phyloP scores from a whole-genome alignment of 306 rosid genomes.

The Fragaria iinumae region DNA sequence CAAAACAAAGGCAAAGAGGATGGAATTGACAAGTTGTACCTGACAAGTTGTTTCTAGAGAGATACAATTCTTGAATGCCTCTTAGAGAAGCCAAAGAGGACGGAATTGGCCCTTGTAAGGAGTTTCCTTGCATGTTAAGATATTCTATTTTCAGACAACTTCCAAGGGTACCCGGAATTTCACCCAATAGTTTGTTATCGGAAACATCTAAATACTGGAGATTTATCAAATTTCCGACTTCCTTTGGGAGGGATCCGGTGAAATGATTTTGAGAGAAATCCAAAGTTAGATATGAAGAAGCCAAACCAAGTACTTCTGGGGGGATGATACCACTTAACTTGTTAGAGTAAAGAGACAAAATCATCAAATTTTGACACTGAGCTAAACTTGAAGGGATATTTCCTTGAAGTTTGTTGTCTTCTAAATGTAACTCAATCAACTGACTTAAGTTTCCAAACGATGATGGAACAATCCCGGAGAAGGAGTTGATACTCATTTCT shows the following conservation, averaged over 20 bases:
- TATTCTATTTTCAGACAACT: not conserved
- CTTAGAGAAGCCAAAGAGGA: not conserved
- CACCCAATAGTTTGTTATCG: not conserved
- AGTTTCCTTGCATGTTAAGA: not conserved
- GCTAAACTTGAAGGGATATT: not conserved
- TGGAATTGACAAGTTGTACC: not conserved
- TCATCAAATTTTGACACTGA: not conserved
- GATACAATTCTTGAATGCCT: not conserved
- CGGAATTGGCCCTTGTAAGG: constrained; percentile 7
- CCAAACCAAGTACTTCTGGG: not conserved
- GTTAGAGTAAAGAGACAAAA: not conserved
- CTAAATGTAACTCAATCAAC: accelerated
- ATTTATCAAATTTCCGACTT: constrained; percentile 2
- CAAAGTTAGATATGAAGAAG: not conserved
- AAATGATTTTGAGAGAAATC: not conserved
- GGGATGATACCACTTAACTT: not conserved
- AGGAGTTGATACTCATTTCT: not conserved
- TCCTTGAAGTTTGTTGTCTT: not conserved
- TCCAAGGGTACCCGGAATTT: not conserved
- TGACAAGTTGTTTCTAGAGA: not conserved
- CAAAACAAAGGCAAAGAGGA: too few species aligned
- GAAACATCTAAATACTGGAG: not conserved
- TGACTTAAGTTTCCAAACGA: not conserved
- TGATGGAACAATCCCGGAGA: not conserved
- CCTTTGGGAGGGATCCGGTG: not conserved